Evolutionary conservation across 2,329 filamentous ascomycete species (phyloP), one percentile per base, ranked within the genome.

Genomic region (Golovinomyces cichoracearum): DNA sequence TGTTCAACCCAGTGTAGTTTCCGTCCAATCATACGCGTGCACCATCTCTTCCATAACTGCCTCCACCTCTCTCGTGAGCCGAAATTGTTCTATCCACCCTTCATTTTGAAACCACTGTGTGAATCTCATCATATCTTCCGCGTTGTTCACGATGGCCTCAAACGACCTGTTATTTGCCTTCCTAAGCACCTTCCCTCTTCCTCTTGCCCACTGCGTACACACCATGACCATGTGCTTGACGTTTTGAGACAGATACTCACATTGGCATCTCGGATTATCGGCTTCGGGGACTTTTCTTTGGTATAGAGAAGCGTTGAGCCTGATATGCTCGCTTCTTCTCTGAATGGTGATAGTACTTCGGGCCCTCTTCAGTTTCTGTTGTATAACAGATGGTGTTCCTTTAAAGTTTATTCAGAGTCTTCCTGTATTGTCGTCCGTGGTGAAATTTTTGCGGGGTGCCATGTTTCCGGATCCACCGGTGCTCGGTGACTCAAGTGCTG

Each of bases 241-340:
- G 21, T 47, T 47, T 37, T 35, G 25, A 17, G 29, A 47, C n/a
- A 29, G 45, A 37, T 47, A 47, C 19, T 27, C 45, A 47, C 6
- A 47, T 22, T 23, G 45, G 45, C 45, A 47, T 35, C 45, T 35
- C 9, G 45, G 29, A 9, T 23, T 9, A 10, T 47, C 27, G 19
- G 25, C 44, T 31, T 26, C 44, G 2, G 26, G 25, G 19, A 46
- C 44, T 22, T n/a, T n/a, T n/a, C n/a, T 47, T 35, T 29, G 27
- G 45, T 35, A n/a, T 19, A 35, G 12, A 47, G 35, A 35, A 23
- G 27, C 26, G 10, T 37, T 13, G 27, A 47, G 22, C 29, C 45
- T 19, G 12, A 37, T 37, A 17, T 37, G 45, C 29, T 47, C 45
- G 19, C 45, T 47, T 22, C 27, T 35, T 23, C 33, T 46, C 17